Evolutionary conservation across 768 basidiomycete species (phyloP), one percentile per base, ranked within the genome.

Genomic region (Russula emetica): DNA sequence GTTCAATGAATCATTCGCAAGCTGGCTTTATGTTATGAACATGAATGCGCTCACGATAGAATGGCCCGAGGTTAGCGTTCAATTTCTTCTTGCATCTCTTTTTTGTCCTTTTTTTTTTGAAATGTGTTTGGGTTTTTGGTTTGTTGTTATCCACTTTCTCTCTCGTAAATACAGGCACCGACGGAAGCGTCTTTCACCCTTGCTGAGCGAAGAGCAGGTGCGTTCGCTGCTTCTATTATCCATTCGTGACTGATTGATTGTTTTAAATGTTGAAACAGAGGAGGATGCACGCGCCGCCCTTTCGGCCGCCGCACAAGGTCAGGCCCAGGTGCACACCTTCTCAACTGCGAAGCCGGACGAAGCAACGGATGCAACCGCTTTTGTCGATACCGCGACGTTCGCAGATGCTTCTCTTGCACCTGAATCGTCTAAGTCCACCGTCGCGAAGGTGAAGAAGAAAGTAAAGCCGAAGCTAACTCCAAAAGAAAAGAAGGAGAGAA

Each of bases 1-100:
- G 5, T 96, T 96, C 79, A 97, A 97, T 72, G 94, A 98, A 74
- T 85, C 86, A 16, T 96, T 98, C 71, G 90, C 94, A 16, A 92
- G 90, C 71, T 95, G 86, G 83, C 75, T 96, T 13, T 95, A 94
- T 72, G 85, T 87, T 26, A 87, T 95, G 85, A 88, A 92, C 72
- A 96, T 98, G 92, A 94, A 95, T 71, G 86, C 92, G 2, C 81
- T 96, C 61, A 94, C 93, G n/a, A 86, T 86, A 0, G 94, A 97
- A 72, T 97, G 93, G 93, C 85, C 84, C 0, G 88, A 94, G 80
- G 92, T 87, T 5, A 47, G 66, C 62, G 79, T 69, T 20, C 9
- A 2, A 24, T 32, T 32, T 13, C n/a, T 9, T 47, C 3, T 4
- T 22, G 1, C 7, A 9, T 45, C 20, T 42, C 20, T 44, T 44